Conservation (phyloP, 2,329 filamentous ascomycete genomes). For the Claviceps sp. region DNA sequence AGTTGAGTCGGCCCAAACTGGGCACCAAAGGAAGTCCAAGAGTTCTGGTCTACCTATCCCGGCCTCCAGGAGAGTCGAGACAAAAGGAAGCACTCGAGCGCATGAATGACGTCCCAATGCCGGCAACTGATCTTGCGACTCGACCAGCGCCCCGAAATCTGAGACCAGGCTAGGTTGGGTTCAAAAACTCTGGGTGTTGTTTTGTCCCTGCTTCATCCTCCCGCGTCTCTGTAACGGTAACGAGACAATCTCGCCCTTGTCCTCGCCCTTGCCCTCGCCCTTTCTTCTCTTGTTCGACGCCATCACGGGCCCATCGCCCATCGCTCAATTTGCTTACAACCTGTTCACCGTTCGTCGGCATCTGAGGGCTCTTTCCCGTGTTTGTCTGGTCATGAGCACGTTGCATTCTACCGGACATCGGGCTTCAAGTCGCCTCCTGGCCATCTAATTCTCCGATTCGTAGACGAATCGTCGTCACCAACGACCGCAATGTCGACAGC, state of each 20-base stretch:
- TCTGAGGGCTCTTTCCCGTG: not conserved
- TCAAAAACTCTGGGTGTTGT: not conserved
- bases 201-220: not conserved
- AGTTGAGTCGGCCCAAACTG: not conserved
- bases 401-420: constrained; percentile 7
- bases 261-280: not conserved
- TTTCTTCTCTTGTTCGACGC: not conserved
- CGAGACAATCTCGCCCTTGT: not conserved
- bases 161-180: not conserved
- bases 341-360: not conserved
- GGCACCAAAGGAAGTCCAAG: not conserved
- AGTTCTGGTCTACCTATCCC: not conserved
- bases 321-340: not conserved
- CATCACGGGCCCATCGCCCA: not conserved
- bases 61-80: not conserved
- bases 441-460: constrained; percentile 2
- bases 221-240: not conserved
- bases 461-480: not conserved
- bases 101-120: constrained; percentile 4
- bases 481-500: constrained; percentile 29
- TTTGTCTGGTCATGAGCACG: constrained; percentile 5
- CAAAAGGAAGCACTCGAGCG: not conserved
- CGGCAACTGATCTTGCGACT: not conserved
- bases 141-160: not conserved
- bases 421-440: constrained; percentile 19